Percentiles rank a stretch among this genome's conserved stretches.
Evolutionary conservation across 306 rosid species (phyloP).

Genomic region (Phaseolus lunatus): DNA sequence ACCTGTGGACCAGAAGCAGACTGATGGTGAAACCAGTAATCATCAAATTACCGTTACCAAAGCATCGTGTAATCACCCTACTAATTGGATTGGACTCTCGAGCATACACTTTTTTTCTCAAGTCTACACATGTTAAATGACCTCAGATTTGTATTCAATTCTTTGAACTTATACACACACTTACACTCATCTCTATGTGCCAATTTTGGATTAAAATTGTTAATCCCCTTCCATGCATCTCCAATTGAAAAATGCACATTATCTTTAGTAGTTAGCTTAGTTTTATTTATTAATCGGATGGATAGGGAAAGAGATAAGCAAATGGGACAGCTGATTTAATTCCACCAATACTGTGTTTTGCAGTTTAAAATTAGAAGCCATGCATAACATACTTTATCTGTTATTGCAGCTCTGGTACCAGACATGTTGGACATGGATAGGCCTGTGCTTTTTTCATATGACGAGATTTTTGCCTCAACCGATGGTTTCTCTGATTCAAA

Average conservation of each 20-base stretch:
- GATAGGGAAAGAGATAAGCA: no score
- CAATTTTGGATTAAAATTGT: neutral
- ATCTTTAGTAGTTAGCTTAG: no score
- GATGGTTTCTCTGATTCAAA: slow-evolving; percentile 88
- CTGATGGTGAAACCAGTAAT: slow-evolving; percentile 66
- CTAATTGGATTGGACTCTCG: slow-evolving; percentile 15
- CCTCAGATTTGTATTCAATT: neutral
- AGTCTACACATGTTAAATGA: neutral
- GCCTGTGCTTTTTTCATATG: slow-evolving; percentile 78
- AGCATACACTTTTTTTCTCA: neutral
- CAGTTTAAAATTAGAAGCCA: slow-evolving; percentile 26
- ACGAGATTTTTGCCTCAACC: slow-evolving; percentile 75
- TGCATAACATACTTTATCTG: slow-evolving; percentile 25
- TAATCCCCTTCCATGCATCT: no score
- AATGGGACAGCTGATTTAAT: no score
- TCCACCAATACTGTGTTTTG: slow-evolving; percentile 8
- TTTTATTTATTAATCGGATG: no score
- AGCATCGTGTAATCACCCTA: slow-evolving; percentile 59
- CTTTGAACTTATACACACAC: neutral
- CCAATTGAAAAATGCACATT: no score
- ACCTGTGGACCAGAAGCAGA: slow-evolving; percentile 70
- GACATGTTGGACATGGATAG: slow-evolving; percentile 78
- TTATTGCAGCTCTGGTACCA: slow-evolving; percentile 70
- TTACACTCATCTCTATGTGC: neutral
- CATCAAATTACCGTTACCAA: slow-evolving; percentile 65